phyloP scores from a whole-genome alignment of 306 rosid genomes.

The Pueraria montana region DNA sequence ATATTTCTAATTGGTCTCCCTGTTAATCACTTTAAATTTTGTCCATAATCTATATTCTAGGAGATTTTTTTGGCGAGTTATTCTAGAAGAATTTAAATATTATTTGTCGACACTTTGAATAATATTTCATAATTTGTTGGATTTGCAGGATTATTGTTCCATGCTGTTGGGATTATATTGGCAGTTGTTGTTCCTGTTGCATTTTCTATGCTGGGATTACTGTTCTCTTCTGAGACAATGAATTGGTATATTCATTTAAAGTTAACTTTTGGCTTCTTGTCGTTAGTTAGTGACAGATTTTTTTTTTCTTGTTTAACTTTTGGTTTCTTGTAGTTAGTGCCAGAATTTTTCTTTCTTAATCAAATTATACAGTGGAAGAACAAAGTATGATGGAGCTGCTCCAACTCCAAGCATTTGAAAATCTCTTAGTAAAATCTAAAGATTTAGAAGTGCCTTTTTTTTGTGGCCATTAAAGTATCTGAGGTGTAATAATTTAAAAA shows the following conservation, averaged over 20 bases:
- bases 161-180: conserved; percentile 70
- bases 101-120: conserved; percentile 11
- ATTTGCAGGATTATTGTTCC: conserved; percentile 75
- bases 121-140: conserved; percentile 48
- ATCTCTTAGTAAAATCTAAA: conserved; percentile 20
- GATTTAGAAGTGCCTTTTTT: conserved; percentile 21
- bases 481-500: conserved; percentile 35
- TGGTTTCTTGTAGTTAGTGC: conserved; percentile 20
- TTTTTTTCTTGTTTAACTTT: background rate
- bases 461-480: conserved; percentile 6
- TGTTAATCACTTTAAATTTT: conserved; percentile 17
- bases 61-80: background rate
- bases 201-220: conserved; percentile 75
- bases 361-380: conserved; percentile 36
- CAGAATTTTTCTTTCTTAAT: conserved; percentile 12
- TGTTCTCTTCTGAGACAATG: conserved; percentile 77
- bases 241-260: conserved; percentile 74
- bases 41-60: conserved; percentile 30
- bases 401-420: conserved; percentile 20
- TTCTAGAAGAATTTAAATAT: conserved; percentile 29
- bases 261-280: conserved; percentile 15
- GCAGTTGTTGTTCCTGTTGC: conserved; percentile 74
- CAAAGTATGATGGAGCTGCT: conserved; percentile 21
- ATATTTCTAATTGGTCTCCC: conserved; percentile 27
- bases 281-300: background rate